Evolutionary conservation across 139 green algal genomes (phyloP).

Genomic region (Chlorella sp.): DNA sequence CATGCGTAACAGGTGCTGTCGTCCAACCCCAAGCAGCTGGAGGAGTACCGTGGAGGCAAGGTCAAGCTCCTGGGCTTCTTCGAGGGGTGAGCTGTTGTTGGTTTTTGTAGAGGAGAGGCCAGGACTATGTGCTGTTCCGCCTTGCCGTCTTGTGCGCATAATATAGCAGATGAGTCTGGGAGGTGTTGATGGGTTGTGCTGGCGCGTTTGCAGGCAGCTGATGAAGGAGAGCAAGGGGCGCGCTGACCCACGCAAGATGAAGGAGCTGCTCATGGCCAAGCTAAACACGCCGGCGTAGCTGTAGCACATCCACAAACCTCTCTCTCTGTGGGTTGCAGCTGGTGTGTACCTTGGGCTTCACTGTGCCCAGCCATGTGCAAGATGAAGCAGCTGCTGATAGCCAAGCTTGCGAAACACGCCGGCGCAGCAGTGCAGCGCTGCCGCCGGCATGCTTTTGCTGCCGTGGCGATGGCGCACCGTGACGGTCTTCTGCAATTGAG

Average conservation of each 20-base stretch:
- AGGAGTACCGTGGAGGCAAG: slow-evolving; percentile 74
- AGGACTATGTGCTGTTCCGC: neutral
- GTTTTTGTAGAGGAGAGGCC: neutral
- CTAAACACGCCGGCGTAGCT: neutral
- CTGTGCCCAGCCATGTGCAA: no score
- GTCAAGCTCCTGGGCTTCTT: slow-evolving; percentile 85
- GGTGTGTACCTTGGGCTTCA: no score
- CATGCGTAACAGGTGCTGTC: slow-evolving; percentile 48
- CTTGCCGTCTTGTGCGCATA: neutral
- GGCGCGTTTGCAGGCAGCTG: slow-evolving; percentile 38
- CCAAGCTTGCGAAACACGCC: no score
- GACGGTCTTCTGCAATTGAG: no score
- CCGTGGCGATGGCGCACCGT: no score
- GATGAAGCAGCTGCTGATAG: no score
- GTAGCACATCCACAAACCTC: no score
- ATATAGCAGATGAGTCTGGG: neutral
- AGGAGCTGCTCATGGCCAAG: slow-evolving; percentile 51
- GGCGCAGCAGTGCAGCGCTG: no score
- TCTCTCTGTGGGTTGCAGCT: no score
- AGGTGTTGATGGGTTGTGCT: neutral
- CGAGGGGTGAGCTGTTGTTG: slow-evolving; percentile 36
- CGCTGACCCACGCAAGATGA: slow-evolving; percentile 74
- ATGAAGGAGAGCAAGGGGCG: slow-evolving; percentile 82
- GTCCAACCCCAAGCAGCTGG: slow-evolving; percentile 78
- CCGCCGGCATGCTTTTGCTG: no score